Conservation (phyloP, 2,329 filamentous ascomycete species). For the Colletotrichum tofieldiae region DNA sequence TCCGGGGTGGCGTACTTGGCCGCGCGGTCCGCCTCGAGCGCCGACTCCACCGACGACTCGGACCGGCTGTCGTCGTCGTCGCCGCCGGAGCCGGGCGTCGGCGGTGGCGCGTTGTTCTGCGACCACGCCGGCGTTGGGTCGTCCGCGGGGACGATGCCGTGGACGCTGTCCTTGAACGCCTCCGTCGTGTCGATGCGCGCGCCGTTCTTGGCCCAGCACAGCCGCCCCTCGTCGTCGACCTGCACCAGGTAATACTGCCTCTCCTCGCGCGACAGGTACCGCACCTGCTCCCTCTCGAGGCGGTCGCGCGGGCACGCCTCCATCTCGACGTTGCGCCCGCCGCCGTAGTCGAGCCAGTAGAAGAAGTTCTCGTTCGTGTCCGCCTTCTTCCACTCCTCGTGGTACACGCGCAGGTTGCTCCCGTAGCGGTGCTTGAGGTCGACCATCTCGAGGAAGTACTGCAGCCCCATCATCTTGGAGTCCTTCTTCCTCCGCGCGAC, state of each 20-base stretch:
- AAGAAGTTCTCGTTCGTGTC: constrained; percentile 91
- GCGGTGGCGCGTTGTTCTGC: constrained; percentile 50
- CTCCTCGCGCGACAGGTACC: constrained; percentile 88
- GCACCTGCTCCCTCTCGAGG: constrained; percentile 83
- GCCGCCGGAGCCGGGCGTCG: constrained; percentile 34
- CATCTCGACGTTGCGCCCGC: constrained; percentile 79
- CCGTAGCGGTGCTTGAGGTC: constrained; percentile 91
- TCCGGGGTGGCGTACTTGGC: constrained; percentile 77
- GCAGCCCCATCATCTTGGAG: constrained; percentile 85
- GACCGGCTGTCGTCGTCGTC: constrained; percentile 50
- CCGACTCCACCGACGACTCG: constrained; percentile 59
- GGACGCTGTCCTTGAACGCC: constrained; percentile 83
- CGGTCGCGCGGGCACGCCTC: constrained; percentile 80
- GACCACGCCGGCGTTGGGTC: constrained; percentile 72
- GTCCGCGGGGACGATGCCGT: constrained; percentile 77
- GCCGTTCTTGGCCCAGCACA: constrained; percentile 92
- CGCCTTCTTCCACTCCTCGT: constrained; percentile 85
- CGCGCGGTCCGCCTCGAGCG: constrained; percentile 72
- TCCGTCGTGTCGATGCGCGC: constrained; percentile 82
- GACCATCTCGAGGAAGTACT: constrained; percentile 90
- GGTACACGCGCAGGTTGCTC: constrained; percentile 85
- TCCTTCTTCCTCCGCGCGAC: constrained; percentile 74
- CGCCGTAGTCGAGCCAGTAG: constrained; percentile 91
- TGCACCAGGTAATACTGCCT: constrained; percentile 84
- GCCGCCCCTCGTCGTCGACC: constrained; percentile 80